Conservation (phyloP, 1,139 yeast species). For the Diutina pseudorugosa region DNA sequence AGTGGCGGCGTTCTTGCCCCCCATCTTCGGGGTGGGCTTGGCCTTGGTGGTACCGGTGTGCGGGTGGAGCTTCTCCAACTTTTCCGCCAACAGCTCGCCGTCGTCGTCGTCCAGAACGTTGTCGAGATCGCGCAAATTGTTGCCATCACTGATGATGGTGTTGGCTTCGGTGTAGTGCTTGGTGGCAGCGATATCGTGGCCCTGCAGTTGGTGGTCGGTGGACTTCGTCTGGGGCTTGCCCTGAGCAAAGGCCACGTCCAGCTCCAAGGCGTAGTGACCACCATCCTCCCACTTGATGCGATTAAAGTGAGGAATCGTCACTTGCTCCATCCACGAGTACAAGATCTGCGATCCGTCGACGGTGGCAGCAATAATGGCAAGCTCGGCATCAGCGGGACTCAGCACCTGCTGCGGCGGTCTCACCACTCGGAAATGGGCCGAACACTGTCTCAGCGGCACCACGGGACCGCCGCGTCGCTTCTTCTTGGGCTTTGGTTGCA, state of each 20-base stretch:
- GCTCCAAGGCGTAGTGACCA: constrained; percentile 10
- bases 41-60: constrained; percentile 7
- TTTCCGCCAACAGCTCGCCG: constrained; percentile 51
- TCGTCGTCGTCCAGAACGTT: constrained; percentile 28
- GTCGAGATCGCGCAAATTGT: constrained; percentile 41
- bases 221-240: constrained; percentile 23
- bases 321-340: constrained; percentile 66
- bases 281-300: constrained; percentile 40
- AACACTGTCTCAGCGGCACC: constrained; percentile 32
- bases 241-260: constrained; percentile 24
- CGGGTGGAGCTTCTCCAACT: constrained; percentile 27
- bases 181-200: constrained; percentile 65
- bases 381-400: constrained; percentile 21
- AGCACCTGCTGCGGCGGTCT: constrained; percentile 31
- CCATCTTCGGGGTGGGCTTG: constrained; percentile 15
- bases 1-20: constrained; percentile 43
- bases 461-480: constrained; percentile 23
- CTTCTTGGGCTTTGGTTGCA: constrained; percentile 14
- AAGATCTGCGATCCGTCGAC: constrained; percentile 25
- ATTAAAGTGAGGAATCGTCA: constrained; percentile 54
- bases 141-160: constrained; percentile 55
- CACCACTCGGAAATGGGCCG: constrained; percentile 25
- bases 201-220: constrained; percentile 30
- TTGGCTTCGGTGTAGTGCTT: constrained; percentile 57
- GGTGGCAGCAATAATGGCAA: constrained; percentile 24